phyloP scores from a whole-genome alignment of 2,329 filamentous ascomycete genomes.

The Aspergillus pseudotamarii region DNA sequence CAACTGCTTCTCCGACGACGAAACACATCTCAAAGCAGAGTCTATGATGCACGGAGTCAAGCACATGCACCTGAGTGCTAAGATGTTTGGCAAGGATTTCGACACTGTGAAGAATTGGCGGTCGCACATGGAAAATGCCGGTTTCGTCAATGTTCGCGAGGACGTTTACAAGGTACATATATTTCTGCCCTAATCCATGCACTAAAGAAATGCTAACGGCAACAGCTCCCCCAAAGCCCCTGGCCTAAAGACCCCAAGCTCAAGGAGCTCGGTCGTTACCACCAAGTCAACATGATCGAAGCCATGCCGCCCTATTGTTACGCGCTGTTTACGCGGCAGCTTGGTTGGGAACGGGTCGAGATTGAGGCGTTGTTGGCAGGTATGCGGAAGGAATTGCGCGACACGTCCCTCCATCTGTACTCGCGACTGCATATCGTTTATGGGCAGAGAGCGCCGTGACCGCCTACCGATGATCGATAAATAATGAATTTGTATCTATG shows the following conservation, averaged over 20 bases:
- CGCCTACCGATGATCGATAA: not conserved
- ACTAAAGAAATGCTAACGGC: slow-evolving; percentile 6
- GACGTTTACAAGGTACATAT: slow-evolving; percentile 44
- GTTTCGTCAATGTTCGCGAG: slow-evolving; percentile 58
- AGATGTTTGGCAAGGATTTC: slow-evolving; percentile 38
- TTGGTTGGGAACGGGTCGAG: slow-evolving; percentile 41
- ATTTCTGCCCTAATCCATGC: no score
- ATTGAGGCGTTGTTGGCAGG: slow-evolving; percentile 43
- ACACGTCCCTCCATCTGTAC: slow-evolving; percentile 42
- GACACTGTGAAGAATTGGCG: slow-evolving; percentile 38
- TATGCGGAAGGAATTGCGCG: slow-evolving; percentile 41
- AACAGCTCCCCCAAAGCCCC: slow-evolving; percentile 51
- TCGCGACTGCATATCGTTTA: slow-evolving; percentile 34
- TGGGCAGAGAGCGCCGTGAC: slow-evolving; percentile 27
- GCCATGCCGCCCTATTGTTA: slow-evolving; percentile 39
- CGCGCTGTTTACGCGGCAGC: slow-evolving; percentile 42
- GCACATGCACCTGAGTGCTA: slow-evolving; percentile 33
- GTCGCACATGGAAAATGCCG: slow-evolving; percentile 51
- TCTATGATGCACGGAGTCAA: slow-evolving; percentile 27
- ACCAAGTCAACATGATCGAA: slow-evolving; percentile 41
- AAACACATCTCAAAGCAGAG: slow-evolving; percentile 30
- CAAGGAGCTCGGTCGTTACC: slow-evolving; percentile 54
- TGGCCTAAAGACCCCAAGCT: slow-evolving; percentile 57
- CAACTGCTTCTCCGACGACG: slow-evolving; percentile 76
- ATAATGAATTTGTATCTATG: not conserved